These are phyloP conservation scores for Talaromyces wortmannii DNA, from an alignment of 495 filamentous ascomycete species.

Conservation along the genomic window DNA sequence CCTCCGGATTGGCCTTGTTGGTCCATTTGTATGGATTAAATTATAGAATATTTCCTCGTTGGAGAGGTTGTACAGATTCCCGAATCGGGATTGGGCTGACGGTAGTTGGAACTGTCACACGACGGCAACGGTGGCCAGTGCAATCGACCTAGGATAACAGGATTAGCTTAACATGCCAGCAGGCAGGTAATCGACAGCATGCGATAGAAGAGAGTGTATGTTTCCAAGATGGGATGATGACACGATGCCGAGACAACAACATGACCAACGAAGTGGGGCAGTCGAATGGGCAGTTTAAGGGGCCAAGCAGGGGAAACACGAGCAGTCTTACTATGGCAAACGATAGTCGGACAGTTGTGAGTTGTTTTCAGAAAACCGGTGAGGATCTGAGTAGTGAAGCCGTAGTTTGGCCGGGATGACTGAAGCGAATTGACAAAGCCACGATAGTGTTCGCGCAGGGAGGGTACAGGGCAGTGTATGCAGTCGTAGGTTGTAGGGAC, in stretches of 20 bases:
- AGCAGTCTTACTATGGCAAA: background rate
- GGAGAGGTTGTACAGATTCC: background rate
- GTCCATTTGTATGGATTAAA: slow-evolving; percentile 56
- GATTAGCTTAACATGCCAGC: background rate
- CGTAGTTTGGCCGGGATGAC: background rate
- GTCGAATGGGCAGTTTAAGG: background rate
- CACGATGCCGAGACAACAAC: background rate
- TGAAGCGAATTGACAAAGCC: slow-evolving; percentile 3
- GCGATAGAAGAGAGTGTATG: background rate
- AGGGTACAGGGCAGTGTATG: background rate
- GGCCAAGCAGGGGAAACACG: background rate
- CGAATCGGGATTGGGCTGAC: background rate
- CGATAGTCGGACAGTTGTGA: background rate
- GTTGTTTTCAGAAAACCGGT: background rate
- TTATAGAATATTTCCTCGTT: slow-evolving; percentile 1
- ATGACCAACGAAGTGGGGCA: background rate
- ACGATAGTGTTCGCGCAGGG: too few relatives aligned
- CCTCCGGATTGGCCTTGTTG: slow-evolving; percentile 72
- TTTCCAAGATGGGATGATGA: background rate
- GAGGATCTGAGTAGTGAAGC: background rate
- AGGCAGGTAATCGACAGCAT: background rate
- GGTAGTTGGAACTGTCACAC: background rate
- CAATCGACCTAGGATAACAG: background rate
- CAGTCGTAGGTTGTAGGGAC: background rate
- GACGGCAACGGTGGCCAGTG: background rate